These are phyloP conservation scores for Spongospora subterranea DNA, from an alignment of 208 protist species.

Conservation along the genomic window DNA sequence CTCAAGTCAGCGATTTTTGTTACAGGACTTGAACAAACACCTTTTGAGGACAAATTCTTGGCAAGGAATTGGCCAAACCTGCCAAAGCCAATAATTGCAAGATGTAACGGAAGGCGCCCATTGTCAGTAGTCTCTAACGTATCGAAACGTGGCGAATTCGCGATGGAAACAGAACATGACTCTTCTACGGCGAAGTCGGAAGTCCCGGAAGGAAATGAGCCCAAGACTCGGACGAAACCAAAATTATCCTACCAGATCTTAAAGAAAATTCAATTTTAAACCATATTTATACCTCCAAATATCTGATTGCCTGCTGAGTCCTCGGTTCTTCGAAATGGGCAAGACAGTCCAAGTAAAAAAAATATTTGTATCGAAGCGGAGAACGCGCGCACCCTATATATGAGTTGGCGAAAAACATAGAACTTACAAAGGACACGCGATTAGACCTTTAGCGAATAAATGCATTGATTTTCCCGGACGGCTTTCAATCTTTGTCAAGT, in stretches of 20 bases:
- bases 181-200: too few relatives aligned
- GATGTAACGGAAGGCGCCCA: neutral
- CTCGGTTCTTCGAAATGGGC: neutral
- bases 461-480: constrained; percentile 2
- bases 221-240: constrained; percentile 10
- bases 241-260: neutral
- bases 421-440: too few relatives aligned
- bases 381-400: too few relatives aligned
- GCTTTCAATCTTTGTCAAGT: constrained; percentile 63
- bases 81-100: constrained; percentile 61
- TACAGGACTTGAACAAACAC: neutral
- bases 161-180: too few relatives aligned
- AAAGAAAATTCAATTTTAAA: too few relatives aligned
- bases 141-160: too few relatives aligned
- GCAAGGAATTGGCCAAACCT: constrained; percentile 66
- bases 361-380: constrained; percentile 33
- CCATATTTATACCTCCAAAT: neutral
- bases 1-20: too few relatives aligned
- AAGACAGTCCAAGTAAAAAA: constrained; percentile 60
- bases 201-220: neutral
- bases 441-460: neutral
- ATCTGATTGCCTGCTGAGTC: neutral
- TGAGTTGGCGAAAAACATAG: too few relatives aligned
- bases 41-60: neutral
- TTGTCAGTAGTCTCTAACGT: too few relatives aligned